Evolutionary conservation across 257 asterid genomes (phyloP).

Genomic region (Petunia axillaris): DNA sequence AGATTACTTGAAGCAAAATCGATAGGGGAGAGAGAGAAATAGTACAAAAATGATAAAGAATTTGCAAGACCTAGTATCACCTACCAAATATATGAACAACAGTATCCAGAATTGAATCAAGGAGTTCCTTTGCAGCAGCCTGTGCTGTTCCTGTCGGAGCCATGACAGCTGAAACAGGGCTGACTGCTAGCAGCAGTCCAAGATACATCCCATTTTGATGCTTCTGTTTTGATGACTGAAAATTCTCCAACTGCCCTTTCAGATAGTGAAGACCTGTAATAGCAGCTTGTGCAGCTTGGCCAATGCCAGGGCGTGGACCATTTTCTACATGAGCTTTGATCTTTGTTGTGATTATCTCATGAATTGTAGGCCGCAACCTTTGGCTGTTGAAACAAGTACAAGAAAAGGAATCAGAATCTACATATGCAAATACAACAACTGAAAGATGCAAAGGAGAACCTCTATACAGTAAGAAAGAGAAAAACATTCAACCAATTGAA

Average conservation of each 20-base stretch:
- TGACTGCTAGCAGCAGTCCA: conserved; percentile 71
- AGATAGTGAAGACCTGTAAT: conserved; percentile 69
- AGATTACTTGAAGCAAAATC: conserved; percentile 25
- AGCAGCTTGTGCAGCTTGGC: conserved; percentile 58
- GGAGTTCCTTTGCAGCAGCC: conserved; percentile 83
- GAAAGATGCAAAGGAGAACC: conserved; percentile 14
- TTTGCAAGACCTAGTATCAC: conserved; percentile 30
- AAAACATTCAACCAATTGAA: conserved; percentile 1
- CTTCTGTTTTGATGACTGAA: conserved; percentile 66
- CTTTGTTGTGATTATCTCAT: conserved; percentile 79
- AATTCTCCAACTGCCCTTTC: conserved; percentile 71
- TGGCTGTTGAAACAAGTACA: conserved; percentile 56
- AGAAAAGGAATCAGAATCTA: conserved; percentile 11
- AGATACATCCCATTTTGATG: conserved; percentile 72
- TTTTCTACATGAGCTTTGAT: conserved; percentile 82
- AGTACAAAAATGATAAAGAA: conserved; percentile 24
- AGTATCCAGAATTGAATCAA: conserved; percentile 80
- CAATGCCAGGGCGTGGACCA: conserved; percentile 60
- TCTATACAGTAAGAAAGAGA: neutral
- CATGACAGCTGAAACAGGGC: conserved; percentile 95
- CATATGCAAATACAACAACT: conserved; percentile 23
- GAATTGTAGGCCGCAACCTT: conserved; percentile 90
- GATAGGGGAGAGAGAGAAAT: conserved; percentile 29
- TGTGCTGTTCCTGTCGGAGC: conserved; percentile 95
- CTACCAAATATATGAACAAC: conserved; percentile 87